Evolutionary conservation across 139 green algal genomes (phyloP).

Genomic region (Parachlorella kessleri): DNA sequence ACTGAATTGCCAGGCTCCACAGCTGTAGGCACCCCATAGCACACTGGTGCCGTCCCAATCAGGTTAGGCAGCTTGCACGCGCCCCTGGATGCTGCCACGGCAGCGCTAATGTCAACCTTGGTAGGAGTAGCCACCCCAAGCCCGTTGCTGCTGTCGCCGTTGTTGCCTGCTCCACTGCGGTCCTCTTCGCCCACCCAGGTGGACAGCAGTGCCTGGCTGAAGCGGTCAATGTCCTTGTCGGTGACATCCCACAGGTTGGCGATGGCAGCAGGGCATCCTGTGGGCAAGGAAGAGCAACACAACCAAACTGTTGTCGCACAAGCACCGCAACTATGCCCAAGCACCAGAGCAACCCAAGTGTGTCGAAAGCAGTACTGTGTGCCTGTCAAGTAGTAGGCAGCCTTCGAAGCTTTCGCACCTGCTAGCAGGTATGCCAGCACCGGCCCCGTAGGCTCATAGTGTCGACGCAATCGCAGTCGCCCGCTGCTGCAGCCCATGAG

Average conservation of each 20-base stretch:
- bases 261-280: conserved; percentile 80
- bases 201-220: conserved; percentile 63
- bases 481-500: conserved; percentile 95
- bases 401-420: too few species aligned
- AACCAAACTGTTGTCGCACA: background rate
- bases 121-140: background rate
- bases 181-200: conserved; percentile 53
- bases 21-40: conserved; percentile 80
- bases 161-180: background rate
- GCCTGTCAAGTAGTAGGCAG: too few species aligned
- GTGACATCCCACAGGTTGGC: conserved; percentile 98
- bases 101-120: conserved; percentile 19
- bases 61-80: conserved; percentile 81
- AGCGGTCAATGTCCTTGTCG: conserved; percentile 94
- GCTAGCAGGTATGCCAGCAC: conserved; percentile 79
- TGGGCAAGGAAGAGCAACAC: background rate
- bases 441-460: conserved; percentile 73
- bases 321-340: too few species aligned
- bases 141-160: background rate
- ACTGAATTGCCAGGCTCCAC: too few species aligned
- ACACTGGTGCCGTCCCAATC: conserved; percentile 89
- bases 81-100: conserved; percentile 49
- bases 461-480: conserved; percentile 45
- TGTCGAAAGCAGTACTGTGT: too few species aligned
- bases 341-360: too few species aligned